Percentiles rank a stretch among this genome's conserved stretches.
phyloP scores from a whole-genome alignment of 2,329 filamentous ascomycete species.

The Xylariaceae sp. region DNA sequence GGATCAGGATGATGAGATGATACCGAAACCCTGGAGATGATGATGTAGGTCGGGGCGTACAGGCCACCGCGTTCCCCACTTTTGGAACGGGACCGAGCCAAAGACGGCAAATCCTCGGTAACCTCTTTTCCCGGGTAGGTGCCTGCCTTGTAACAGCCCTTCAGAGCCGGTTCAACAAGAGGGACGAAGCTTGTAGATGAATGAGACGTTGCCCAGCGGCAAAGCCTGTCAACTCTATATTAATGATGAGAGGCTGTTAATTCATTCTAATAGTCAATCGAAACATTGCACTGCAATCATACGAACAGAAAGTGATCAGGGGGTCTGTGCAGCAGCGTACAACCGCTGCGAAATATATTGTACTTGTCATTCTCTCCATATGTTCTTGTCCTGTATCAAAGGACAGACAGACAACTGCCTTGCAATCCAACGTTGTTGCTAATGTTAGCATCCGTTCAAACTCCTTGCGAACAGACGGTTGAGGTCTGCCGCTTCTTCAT shows the following conservation, averaged over 20 bases:
- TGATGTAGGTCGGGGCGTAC: too few relatives aligned
- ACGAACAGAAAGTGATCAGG: not conserved
- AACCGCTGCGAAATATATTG: slow-evolving; percentile 4
- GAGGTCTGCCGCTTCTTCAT: slow-evolving; percentile 26
- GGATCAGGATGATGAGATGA: not conserved
- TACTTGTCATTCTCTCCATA: slow-evolving; percentile 11
- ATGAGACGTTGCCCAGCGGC: too few relatives aligned
- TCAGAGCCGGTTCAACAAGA: too few relatives aligned
- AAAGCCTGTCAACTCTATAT: too few relatives aligned
- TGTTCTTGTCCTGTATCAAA: slow-evolving; percentile 1
- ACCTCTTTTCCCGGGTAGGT: slow-evolving; percentile 1
- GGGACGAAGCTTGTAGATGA: too few relatives aligned
- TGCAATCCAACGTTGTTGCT: not conserved
- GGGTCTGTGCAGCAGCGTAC: not conserved
- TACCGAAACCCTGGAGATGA: not conserved
- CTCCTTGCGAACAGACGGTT: slow-evolving; percentile 28
- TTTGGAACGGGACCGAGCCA: not conserved
- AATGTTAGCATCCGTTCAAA: not conserved
- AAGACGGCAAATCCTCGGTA: slow-evolving; percentile 20
- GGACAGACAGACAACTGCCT: not conserved
- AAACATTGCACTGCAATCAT: too few relatives aligned
- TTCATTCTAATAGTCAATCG: too few relatives aligned
- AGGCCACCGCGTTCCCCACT: too few relatives aligned
- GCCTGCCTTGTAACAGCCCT: not conserved
- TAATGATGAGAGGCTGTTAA: too few relatives aligned